Base-by-base conservation (phyloP, 768 basidiomycete species). In the Leccinum sublutescens region DNA sequence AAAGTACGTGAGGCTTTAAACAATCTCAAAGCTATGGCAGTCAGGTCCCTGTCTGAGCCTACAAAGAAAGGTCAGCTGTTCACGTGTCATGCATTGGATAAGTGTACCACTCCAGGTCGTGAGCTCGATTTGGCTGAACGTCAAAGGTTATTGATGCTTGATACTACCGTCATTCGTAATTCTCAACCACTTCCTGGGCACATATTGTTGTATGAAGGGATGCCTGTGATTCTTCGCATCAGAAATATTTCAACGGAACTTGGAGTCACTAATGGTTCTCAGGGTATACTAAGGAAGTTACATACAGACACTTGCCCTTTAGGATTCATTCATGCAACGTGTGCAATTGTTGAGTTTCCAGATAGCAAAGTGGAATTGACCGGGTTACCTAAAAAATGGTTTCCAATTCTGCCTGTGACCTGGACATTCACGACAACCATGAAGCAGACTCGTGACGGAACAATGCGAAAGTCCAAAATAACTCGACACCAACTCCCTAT, bases 211-310 rank as follows among this genome's bases (percentile, higher is more conserved):
- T 72, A 60, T 60, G 57, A 52, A 15, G 74, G 70, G 0, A 75
- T 75, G 72, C 72, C 70, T 0, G 70, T 76, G 1, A 69, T 75
- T 25, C 45, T 76, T 2, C 31, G 61, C 0, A 15, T 9, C 0
- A 31, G 34, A 10, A 76, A 76, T 47, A 11, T 76, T 2, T 72
- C 68, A 1, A 73, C 69, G 2, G 73, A 75, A 4, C 53, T 76
- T 3, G 65, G 65, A 0, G 59, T 76, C 17, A 66, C 68, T 0
- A 75, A 76, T 66, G 70, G 75, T 0, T 58, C 67, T 6, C 67
- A 71, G 58, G 75, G 74, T 29, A 45, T 75, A 2, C 15, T 40
- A 2, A 58, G 25, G 62, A 4, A 61, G 68, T 2, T 45, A 52
- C 17, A 58, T 7, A 14, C 15, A 54, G 0, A 25, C 15, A 3